Evolutionary conservation across 2,329 filamentous ascomycete species (phyloP).

Genomic region (Alternaria infectoria): DNA sequence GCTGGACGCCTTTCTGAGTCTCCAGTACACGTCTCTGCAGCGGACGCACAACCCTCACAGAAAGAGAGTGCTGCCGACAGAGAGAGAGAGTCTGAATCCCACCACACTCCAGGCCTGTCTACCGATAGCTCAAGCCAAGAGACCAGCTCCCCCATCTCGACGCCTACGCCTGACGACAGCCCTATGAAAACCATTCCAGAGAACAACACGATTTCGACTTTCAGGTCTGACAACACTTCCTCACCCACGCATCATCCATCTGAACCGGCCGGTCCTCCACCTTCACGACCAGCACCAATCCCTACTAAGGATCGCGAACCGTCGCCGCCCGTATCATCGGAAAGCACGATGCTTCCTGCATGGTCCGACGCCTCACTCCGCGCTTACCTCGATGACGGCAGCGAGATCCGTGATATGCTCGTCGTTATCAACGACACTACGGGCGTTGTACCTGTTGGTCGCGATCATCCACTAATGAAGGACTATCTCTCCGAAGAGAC

Average conservation of each 20-base stretch:
- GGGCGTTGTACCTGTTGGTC: slow-evolving; percentile 76
- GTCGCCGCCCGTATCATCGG: slow-evolving; percentile 40
- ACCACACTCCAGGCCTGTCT: slow-evolving; percentile 68
- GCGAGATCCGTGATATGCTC: slow-evolving; percentile 87
- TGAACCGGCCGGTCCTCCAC: slow-evolving; percentile 25
- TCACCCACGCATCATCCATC: slow-evolving; percentile 34
- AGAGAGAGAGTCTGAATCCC: slow-evolving; percentile 39
- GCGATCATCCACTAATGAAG: slow-evolving; percentile 84
- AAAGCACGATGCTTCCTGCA: slow-evolving; percentile 63
- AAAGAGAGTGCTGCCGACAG: slow-evolving; percentile 20
- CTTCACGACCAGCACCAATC: slow-evolving; percentile 48
- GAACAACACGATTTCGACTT: slow-evolving; percentile 27
- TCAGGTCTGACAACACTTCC: slow-evolving; percentile 23
- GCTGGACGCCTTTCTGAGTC: slow-evolving; percentile 65
- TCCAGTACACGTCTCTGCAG: slow-evolving; percentile 69
- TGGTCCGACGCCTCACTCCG: slow-evolving; percentile 90
- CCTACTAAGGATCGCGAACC: slow-evolving; percentile 29
- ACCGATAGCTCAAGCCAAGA: slow-evolving; percentile 75
- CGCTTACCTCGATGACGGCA: slow-evolving; percentile 88
- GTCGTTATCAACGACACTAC: slow-evolving; percentile 92
- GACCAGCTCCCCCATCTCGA: slow-evolving; percentile 46
- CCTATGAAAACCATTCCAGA: slow-evolving; percentile 36
- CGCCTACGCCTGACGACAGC: slow-evolving; percentile 42
- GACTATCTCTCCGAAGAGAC: slow-evolving; percentile 87
- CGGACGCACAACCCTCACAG: slow-evolving; percentile 51